Base-by-base conservation (phyloP, 441 rosid species). In the Manihot esculenta region DNA sequence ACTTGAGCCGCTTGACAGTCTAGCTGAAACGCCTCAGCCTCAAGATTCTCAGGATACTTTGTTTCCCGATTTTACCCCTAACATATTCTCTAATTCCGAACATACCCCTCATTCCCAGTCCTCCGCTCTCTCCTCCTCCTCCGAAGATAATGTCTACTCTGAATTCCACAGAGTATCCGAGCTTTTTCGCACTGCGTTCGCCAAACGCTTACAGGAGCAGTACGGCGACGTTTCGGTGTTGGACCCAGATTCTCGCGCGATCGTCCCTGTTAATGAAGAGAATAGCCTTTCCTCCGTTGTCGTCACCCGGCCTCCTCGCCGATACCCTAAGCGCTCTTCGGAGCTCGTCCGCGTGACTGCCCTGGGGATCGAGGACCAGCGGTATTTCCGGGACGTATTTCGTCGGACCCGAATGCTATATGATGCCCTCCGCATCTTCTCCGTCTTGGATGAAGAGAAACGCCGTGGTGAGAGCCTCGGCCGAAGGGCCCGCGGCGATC, bases 291-390 rank as follows among this genome's bases (percentile, higher is more conserved):
- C 80, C 17, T 2, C 78, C 59, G 69, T 74, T 26, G 77, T 66
- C 1, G 79, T 76, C 44, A 20, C 83, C 0, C 73, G 71, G 27
- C 79, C 80, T 0, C 81, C 69, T 20, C 79, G 78, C 61, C 73
- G 54, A 10, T 74, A 68, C 15, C 68, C 63, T 8, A 84, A 74
- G 63, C 81, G 97, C 15, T 90, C 97, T 1, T 76, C 85, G 26
- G 94, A 92, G 87, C 88, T 94, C 0, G 99, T 94, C 42, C 90
- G 99, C 41, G 90, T 92, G 45, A 78, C 90, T 1, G 88, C 89
- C 70, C 79, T 94, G 50, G 84, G 86, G 18, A 48, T 76, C 7
- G 91, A 89, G 49, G 96, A 89, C 70, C 81, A 83, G 73, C 77
- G 85, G 56, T 73, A 87, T 49, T 94, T 92, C 73, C 83, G 97